Conservation (phyloP, 306 rosid species). For the Glycyrrhiza uralensis region DNA sequence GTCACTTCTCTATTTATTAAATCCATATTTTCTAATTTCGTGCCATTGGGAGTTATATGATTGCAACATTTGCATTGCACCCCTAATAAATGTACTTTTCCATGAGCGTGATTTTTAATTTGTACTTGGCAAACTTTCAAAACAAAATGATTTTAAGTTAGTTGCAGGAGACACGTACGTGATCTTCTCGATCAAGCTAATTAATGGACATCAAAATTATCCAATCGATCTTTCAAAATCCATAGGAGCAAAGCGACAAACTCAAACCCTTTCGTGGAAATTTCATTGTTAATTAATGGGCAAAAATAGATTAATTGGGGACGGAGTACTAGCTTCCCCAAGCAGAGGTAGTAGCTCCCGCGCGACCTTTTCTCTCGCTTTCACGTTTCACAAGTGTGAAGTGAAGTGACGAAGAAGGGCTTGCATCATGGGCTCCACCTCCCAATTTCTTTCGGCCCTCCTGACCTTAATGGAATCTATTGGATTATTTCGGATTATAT, state of each 20-base stretch:
- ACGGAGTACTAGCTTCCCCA: not conserved
- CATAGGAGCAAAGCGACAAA: not conserved
- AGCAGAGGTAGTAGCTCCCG: no score
- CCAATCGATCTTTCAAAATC: not conserved
- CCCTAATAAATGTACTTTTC: not conserved
- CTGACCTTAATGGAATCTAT: constrained; percentile 16
- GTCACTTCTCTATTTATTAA: not conserved
- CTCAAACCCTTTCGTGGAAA: constrained; percentile 22
- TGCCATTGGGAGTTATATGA: not conserved
- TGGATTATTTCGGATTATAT: not conserved
- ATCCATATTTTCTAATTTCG: not conserved
- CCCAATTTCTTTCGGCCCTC: constrained; percentile 29
- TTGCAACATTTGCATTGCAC: not conserved
- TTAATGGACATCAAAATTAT: not conserved
- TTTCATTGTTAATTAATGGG: constrained; percentile 25
- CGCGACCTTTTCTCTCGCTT: not conserved
- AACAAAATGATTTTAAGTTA: constrained; percentile 13
- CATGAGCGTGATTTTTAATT: not conserved
- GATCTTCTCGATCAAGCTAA: constrained; percentile 2
- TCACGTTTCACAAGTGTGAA: constrained; percentile 5
- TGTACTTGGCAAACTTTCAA: constrained; percentile 11
- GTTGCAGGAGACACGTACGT: not conserved
- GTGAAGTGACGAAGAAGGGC: constrained; percentile 25
- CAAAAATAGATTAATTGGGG: not conserved
- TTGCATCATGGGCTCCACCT: constrained; percentile 32